Base-by-base conservation (phyloP, 2,329 filamentous ascomycete genomes). In the Penicillium polonicum region DNA sequence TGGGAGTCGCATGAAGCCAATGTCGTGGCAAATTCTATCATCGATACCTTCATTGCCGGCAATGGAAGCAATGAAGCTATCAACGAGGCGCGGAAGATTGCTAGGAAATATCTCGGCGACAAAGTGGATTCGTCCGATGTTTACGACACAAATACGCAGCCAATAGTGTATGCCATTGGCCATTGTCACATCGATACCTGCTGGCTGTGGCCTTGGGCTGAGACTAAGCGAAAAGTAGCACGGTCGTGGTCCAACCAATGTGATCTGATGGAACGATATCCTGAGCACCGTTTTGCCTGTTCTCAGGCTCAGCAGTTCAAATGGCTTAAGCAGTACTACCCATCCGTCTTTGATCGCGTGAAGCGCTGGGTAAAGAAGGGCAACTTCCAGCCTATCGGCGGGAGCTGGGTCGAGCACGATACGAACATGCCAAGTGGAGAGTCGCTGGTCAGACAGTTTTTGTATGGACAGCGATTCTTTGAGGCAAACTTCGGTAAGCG, bases 121-220 rank as follows among this genome's bases (percentile, higher is more conserved):
- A 83, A 89, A 55, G 86, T 96, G 46, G 88, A 96, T 72, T 92
- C 90, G 6, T 82, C 88, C 52, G 86, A 90, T 63, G 91, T 99
- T 10, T 99, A 97, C 70, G 83, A 91, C 41, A 86, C 82, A 49
- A 88, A 86, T 61, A 87, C 88, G 27, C 82, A 88, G 35, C 85
- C 91, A 1, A 82, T 95, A 58, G 90, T 97, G 4, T 94, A 86
- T 67, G 93, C 87, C 36, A 93, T 97, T 64, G 94, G 94, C 0
- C 91, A 99, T 74, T 99, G 94, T 67, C 94, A 99, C 75, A 99
- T 99, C 65, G 94, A 97, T 76, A 96, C 89, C 29, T 97, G 93
- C 76, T 99, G 94, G 94, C 82, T 99, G 36, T 99, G 94, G 94
- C 94, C 94, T 0, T 99, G 92, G 85, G 94, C 89, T 10, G 94